phyloP scores from a whole-genome alignment of 495 filamentous ascomycete genomes.

The Talaromyces ruber region DNA sequence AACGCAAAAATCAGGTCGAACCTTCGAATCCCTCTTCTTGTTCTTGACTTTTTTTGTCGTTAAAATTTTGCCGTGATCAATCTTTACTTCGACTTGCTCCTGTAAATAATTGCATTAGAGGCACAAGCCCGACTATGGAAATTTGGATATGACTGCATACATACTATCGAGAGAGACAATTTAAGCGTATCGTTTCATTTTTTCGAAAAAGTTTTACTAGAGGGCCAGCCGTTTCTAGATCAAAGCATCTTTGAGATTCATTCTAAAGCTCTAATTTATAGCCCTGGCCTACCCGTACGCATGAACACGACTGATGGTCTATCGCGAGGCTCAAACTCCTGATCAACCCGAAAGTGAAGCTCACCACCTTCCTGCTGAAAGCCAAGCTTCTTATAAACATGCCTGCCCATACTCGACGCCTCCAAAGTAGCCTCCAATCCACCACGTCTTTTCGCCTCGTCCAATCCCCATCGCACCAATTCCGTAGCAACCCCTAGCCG shows the following conservation, averaged over 20 bases:
- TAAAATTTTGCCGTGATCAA: no score
- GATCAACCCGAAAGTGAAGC: conserved; percentile 25
- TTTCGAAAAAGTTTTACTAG: no score
- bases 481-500: conserved; percentile 25
- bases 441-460: conserved; percentile 26
- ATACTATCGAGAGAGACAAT: no score
- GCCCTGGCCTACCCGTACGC: conserved; percentile 12
- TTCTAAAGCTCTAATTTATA: background rate
- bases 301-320: conserved; percentile 29
- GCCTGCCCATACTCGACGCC: conserved; percentile 33
- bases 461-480: conserved; percentile 33
- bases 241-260: background rate
- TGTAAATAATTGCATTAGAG: no score
- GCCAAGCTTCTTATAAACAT: conserved; percentile 29
- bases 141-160: no score
- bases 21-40: no score
- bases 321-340: conserved; percentile 17
- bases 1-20: no score
- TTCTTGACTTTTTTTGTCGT: no score
- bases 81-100: no score
- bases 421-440: conserved; percentile 28
- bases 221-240: no score
- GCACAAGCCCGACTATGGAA: no score
- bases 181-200: no score
- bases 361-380: conserved; percentile 24